Conservation (phyloP, 75 land plant species). For the Pinus taeda region DNA sequence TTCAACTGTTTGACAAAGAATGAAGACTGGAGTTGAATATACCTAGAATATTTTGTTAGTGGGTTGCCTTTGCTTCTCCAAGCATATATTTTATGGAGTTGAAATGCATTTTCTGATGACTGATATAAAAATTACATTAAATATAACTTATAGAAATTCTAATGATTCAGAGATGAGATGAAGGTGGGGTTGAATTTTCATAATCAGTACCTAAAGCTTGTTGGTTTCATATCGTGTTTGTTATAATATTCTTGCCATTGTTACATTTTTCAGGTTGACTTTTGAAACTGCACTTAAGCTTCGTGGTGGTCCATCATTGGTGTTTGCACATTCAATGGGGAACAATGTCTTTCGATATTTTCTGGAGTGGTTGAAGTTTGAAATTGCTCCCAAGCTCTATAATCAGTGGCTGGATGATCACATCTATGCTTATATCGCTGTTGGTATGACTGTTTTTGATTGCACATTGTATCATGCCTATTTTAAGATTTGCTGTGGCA, state of each 20-base stretch:
- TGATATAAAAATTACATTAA: not conserved
- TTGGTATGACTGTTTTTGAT: constrained; percentile 58
- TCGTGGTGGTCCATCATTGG: constrained; percentile 97
- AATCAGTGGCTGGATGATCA: constrained; percentile 91
- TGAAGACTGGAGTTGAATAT: not conserved
- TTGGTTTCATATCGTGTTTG: constrained; percentile 11
- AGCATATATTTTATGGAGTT: not conserved
- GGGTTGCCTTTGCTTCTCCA: not conserved
- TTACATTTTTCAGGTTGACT: constrained; percentile 59
- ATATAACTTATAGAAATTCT: no score
- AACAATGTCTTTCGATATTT: constrained; percentile 99
- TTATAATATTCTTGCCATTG: not conserved
- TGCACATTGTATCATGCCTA: not conserved
- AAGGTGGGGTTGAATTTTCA: not conserved
- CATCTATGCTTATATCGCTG: constrained; percentile 93
- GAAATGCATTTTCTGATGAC: not conserved
- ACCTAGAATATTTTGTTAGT: not conserved
- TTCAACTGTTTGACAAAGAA: not conserved
- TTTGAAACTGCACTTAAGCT: constrained; percentile 97
- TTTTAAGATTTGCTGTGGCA: not conserved
- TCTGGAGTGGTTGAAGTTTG: constrained; percentile 96
- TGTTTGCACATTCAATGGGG: constrained; percentile 97
- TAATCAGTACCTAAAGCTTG: not conserved
- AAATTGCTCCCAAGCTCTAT: constrained; percentile 90
- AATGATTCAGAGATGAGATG: no score